These are phyloP conservation scores for Xeromyces bisporus DNA, from an alignment of 495 filamentous ascomycete genomes.

Conservation along the genomic window DNA sequence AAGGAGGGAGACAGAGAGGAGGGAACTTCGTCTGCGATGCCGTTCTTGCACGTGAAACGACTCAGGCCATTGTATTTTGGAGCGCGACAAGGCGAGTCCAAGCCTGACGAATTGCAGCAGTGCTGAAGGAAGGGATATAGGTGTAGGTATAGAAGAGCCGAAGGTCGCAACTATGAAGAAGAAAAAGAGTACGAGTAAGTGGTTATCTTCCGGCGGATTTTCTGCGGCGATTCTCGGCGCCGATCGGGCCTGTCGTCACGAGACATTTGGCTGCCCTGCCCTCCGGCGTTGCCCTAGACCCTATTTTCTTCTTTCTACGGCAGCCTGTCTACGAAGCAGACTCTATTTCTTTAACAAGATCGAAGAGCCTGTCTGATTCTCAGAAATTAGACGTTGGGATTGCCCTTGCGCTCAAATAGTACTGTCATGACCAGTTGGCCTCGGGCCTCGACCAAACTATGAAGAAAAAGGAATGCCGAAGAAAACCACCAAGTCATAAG, in stretches of 20 bases:
- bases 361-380: too few species aligned
- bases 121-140: background rate
- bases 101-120: background rate
- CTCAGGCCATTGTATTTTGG: constrained; percentile 1
- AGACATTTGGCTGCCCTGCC: background rate
- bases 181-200: background rate
- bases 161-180: too few species aligned
- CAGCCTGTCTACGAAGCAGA: too few species aligned
- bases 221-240: background rate
- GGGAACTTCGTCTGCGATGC: background rate
- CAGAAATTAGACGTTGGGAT: too few species aligned
- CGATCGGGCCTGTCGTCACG: background rate
- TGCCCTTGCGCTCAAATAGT: too few species aligned
- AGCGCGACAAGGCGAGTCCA: background rate
- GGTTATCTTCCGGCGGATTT: background rate
- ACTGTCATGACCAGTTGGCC: too few species aligned
- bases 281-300: too few species aligned
- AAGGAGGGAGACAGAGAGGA: too few species aligned
- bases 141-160: background rate
- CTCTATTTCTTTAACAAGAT: too few species aligned
- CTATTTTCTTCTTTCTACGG: too few species aligned
- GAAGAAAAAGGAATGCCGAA: constrained; percentile 1
- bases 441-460: too few species aligned
- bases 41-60: background rate
- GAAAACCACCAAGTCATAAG: too few species aligned